These are phyloP conservation scores for Bjerkandera adusta DNA, from an alignment of 1,284 basidiomycete species.

Conservation along the genomic window DNA sequence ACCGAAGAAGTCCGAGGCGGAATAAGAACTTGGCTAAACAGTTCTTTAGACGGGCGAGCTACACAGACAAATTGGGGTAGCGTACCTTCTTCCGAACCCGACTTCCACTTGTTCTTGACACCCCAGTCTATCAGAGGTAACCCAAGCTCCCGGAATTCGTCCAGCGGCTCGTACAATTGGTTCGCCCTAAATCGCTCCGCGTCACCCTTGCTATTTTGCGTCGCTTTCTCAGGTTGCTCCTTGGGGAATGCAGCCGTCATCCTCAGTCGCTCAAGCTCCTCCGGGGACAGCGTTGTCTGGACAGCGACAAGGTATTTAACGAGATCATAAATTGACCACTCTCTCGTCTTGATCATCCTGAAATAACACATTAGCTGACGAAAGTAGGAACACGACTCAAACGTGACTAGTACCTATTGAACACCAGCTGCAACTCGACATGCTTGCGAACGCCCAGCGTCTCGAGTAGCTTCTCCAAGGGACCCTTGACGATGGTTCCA, in stretches of 20 bases:
- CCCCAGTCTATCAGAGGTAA: slow-evolving; percentile 92
- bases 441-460: slow-evolving; percentile 87
- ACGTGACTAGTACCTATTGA: slow-evolving; percentile 73
- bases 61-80: slow-evolving; percentile 3
- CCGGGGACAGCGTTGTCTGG: slow-evolving; percentile 61
- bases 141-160: slow-evolving; percentile 69
- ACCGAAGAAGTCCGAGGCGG: slow-evolving; percentile 73
- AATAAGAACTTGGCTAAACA: slow-evolving; percentile 79
- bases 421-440: slow-evolving; percentile 89
- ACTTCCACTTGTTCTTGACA: slow-evolving; percentile 71
- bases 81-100: slow-evolving; percentile 81
- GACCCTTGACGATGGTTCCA: slow-evolving; percentile 64
- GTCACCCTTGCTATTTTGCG: slow-evolving; percentile 28
- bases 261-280: slow-evolving; percentile 74
- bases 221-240: slow-evolving; percentile 43
- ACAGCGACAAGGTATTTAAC: slow-evolving; percentile 90
- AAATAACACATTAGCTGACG: neutral
- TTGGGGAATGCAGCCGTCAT: slow-evolving; percentile 82
- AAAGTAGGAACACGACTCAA: neutral
- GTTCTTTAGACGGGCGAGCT: neutral
- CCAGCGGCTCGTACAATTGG: slow-evolving; percentile 84
- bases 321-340: slow-evolving; percentile 79
- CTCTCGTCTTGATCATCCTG: slow-evolving; percentile 84
- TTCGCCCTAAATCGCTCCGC: slow-evolving; percentile 56
- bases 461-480: slow-evolving; percentile 75